Conservation (phyloP, 139 green algal species). For the Auxenochlorella pyrenoidosa region DNA sequence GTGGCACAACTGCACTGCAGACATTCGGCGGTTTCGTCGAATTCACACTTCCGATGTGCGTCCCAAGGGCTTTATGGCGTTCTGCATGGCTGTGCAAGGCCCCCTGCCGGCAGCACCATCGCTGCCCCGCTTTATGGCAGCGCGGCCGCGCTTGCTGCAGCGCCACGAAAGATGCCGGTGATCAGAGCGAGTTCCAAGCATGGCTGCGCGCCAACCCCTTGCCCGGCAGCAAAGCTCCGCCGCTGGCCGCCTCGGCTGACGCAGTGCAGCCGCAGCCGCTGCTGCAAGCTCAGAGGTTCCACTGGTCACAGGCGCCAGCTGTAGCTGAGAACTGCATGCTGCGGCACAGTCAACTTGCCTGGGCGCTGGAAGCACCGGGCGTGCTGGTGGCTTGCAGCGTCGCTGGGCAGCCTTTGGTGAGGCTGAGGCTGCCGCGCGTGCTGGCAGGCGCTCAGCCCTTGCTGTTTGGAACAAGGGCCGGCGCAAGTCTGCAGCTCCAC, state of each 20-base stretch:
- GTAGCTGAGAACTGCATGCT: neutral
- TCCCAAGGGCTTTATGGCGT: neutral
- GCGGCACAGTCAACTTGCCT: neutral
- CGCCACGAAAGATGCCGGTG: neutral
- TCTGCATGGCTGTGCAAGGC: neutral
- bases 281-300: neutral
- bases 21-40: no score
- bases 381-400: neutral
- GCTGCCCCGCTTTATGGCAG: no score
- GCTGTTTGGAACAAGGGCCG: neutral
- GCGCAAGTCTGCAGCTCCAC: neutral
- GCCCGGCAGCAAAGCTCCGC: neutral
- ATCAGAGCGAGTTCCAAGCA: neutral
- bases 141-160: neutral
- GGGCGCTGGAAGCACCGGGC: neutral
- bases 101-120: no score
- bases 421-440: neutral
- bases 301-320: neutral
- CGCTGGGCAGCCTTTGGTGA: neutral
- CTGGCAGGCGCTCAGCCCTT: neutral
- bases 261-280: neutral
- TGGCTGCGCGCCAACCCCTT: neutral
- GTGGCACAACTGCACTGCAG: no score
- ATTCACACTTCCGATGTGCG: neutral
- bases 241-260: neutral